Percentiles rank a stretch among this genome's conserved stretches.
These are phyloP conservation scores for Tylopilus subfusipes DNA, from an alignment of 768 basidiomycete species.

Conservation along the genomic window DNA sequence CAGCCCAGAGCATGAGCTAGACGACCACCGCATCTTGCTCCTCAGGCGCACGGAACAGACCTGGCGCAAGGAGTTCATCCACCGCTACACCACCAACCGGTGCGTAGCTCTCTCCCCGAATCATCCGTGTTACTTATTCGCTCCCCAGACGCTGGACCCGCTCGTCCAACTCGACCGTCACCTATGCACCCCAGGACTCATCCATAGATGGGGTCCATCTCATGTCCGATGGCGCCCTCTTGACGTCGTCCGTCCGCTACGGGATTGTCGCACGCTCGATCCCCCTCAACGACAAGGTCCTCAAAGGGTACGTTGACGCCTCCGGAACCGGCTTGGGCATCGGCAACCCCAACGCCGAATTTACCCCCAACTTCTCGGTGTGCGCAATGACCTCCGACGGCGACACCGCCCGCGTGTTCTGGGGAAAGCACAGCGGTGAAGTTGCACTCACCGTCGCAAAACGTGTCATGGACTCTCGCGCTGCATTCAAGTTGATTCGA, in stretches of 20 bases:
- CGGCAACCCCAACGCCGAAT: slow-evolving; percentile 74
- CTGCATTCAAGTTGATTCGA: slow-evolving; percentile 43
- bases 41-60: slow-evolving; percentile 54
- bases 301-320: slow-evolving; percentile 68
- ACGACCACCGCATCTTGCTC: slow-evolving; percentile 43
- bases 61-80: slow-evolving; percentile 72
- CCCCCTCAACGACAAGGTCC: slow-evolving; percentile 64
- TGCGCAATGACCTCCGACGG: slow-evolving; percentile 60
- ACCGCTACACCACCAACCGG: slow-evolving; percentile 53
- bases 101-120: slow-evolving; percentile 26
- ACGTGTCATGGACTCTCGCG: slow-evolving; percentile 55
- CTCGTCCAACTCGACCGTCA: slow-evolving; percentile 55
- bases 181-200: slow-evolving; percentile 63
- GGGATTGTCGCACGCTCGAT: slow-evolving; percentile 75
- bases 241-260: slow-evolving; percentile 61
- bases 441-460: slow-evolving; percentile 57
- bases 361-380: slow-evolving; percentile 61
- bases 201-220: slow-evolving; percentile 56
- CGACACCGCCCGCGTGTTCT: slow-evolving; percentile 61
- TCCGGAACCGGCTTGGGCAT: slow-evolving; percentile 55
- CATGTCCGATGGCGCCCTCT: slow-evolving; percentile 51
- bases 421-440: slow-evolving; percentile 72
- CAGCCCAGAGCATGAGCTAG: slow-evolving; percentile 57
- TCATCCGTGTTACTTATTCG: not conserved
- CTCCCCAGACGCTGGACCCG: slow-evolving; percentile 62